These are phyloP conservation scores for Aspergillus bertholletiae DNA, from an alignment of 495 filamentous ascomycete species.

Conservation along the genomic window DNA sequence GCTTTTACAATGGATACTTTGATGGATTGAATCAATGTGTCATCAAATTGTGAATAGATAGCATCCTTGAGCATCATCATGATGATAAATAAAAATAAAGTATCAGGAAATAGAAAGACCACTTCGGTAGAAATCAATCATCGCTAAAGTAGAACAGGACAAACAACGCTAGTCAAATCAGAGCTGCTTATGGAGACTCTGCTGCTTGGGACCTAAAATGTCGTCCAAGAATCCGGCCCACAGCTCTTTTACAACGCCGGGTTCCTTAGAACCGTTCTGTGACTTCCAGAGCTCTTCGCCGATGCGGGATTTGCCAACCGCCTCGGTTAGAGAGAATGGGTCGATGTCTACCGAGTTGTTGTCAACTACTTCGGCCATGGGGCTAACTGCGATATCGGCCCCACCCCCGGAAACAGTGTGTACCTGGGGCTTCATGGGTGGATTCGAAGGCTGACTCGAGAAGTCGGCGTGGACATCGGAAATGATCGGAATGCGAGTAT, in stretches of 20 bases:
- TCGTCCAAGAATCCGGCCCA: slow-evolving; percentile 59
- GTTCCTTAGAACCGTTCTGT: slow-evolving; percentile 20
- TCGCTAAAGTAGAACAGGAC: slow-evolving; percentile 13
- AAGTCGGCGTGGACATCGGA: slow-evolving; percentile 39
- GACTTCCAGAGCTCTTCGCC: slow-evolving; percentile 33
- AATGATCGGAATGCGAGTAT: slow-evolving; percentile 51
- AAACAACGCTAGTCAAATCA: not conserved
- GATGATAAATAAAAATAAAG: not conserved
- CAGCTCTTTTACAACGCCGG: slow-evolving; percentile 44
- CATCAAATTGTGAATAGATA: not conserved
- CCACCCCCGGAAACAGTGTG: slow-evolving; percentile 50
- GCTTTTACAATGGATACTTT: no score
- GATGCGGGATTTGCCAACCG: slow-evolving; percentile 41
- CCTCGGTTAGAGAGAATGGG: slow-evolving; percentile 54
- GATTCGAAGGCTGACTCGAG: slow-evolving; percentile 17
- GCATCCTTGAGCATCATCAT: not conserved
- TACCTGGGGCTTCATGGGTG: slow-evolving; percentile 55
- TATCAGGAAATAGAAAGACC: no score
- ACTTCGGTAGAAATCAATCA: slow-evolving; percentile 3
- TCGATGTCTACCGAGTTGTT: slow-evolving; percentile 54
- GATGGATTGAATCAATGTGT: no score
- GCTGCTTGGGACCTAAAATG: slow-evolving; percentile 45
- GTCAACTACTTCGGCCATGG: slow-evolving; percentile 59
- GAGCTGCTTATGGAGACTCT: slow-evolving; percentile 22
- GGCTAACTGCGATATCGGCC: slow-evolving; percentile 48